Percentiles rank a stretch among this genome's conserved stretches.
Conservation (phyloP, 805 yeast species). For the Wickerhamiella azyma region DNA sequence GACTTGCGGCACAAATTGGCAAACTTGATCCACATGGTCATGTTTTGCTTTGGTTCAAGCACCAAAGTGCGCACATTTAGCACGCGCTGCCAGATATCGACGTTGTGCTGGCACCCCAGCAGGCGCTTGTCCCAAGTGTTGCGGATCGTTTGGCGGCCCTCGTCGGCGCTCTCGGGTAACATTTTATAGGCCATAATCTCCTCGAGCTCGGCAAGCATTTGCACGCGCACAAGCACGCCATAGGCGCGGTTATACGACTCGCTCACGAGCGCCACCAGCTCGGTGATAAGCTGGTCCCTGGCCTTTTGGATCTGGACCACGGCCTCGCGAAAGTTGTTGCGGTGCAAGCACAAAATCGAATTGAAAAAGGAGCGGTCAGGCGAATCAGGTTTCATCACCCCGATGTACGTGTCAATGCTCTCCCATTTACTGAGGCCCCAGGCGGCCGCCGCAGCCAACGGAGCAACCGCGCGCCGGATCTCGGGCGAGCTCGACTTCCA, state of each 20-base stretch:
- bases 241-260: slow-evolving; percentile 96
- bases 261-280: slow-evolving; percentile 83
- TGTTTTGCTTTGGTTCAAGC: slow-evolving; percentile 86
- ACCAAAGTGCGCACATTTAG: slow-evolving; percentile 85
- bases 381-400: slow-evolving; percentile 80
- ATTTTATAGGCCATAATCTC: slow-evolving; percentile 84
- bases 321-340: slow-evolving; percentile 76
- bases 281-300: slow-evolving; percentile 80
- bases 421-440: slow-evolving; percentile 99
- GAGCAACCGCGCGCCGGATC: slow-evolving; percentile 73
- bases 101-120: slow-evolving; percentile 89
- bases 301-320: slow-evolving; percentile 67
- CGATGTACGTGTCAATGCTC: slow-evolving; percentile 78
- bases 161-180: slow-evolving; percentile 70
- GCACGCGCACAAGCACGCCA: slow-evolving; percentile 91
- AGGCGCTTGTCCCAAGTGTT: slow-evolving; percentile 90
- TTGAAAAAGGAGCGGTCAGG: slow-evolving; percentile 93
- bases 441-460: slow-evolving; percentile 96
- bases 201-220: slow-evolving; percentile 92
- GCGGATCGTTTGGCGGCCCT: slow-evolving; percentile 54
- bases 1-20: slow-evolving; percentile 92
- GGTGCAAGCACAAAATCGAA: slow-evolving; percentile 74
- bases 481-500: slow-evolving; percentile 70
- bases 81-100: slow-evolving; percentile 98
- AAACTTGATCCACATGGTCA: slow-evolving; percentile 97